Evolutionary conservation across 2,329 filamentous ascomycete genomes (phyloP).

Genomic region (Thelonectria discophora): DNA sequence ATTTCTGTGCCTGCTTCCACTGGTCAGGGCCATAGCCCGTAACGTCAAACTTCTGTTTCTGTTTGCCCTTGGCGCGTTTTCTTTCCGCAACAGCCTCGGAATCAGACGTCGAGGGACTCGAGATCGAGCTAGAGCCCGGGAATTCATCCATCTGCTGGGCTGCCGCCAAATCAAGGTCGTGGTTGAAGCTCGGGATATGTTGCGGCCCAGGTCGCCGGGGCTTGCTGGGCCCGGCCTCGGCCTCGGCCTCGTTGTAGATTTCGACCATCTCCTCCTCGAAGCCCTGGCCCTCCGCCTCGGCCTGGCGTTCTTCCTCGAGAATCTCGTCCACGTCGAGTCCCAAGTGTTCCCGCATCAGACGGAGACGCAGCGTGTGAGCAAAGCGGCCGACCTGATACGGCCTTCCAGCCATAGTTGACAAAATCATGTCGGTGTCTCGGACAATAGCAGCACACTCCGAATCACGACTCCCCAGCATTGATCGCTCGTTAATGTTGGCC

Average conservation of each 20-base stretch:
- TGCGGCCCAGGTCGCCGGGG: conserved; percentile 41
- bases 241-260: conserved; percentile 64
- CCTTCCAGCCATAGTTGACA: conserved; percentile 88
- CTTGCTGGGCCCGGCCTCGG: conserved; percentile 46
- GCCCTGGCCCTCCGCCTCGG: conserved; percentile 67
- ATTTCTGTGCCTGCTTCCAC: conserved; percentile 72
- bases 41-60: conserved; percentile 76
- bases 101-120: conserved; percentile 25
- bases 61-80: conserved; percentile 62
- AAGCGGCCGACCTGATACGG: conserved; percentile 92
- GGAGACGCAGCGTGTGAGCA: conserved; percentile 89
- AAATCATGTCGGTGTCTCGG: conserved; percentile 90
- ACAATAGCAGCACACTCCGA: conserved; percentile 92
- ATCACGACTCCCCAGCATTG: conserved; percentile 90
- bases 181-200: conserved; percentile 71
- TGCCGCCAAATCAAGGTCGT: conserved; percentile 59
- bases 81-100: conserved; percentile 38
- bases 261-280: conserved; percentile 69
- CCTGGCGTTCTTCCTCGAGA: conserved; percentile 77
- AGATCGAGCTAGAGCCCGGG: conserved; percentile 20
- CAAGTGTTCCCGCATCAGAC: conserved; percentile 95
- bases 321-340: conserved; percentile 95
- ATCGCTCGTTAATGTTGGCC: conserved; percentile 98
- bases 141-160: conserved; percentile 59
- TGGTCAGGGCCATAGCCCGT: conserved; percentile 80